Evolutionary conservation across 202 grass and related monocot species (phyloP).

Genomic region (Miscanthus sacchariflorus): DNA sequence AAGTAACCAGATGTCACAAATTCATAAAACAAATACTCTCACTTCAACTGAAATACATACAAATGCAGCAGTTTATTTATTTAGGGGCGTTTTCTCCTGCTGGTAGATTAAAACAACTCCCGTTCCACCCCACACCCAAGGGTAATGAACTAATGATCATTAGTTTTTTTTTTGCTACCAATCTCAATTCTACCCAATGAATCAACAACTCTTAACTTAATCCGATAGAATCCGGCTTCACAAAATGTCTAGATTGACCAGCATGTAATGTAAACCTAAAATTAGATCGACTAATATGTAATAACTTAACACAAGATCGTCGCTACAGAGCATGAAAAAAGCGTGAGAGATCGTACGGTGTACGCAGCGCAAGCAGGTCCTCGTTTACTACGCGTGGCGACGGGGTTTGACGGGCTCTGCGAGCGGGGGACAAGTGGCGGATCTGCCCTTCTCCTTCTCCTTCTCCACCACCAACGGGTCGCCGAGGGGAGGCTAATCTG

Average conservation of each 20-base stretch:
- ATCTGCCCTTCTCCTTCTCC: neutral
- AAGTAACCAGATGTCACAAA: neutral
- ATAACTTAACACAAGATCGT: neutral
- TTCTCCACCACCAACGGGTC: too few species aligned
- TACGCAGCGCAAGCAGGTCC: neutral
- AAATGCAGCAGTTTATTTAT: neutral
- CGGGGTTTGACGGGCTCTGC: neutral
- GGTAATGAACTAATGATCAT: neutral
- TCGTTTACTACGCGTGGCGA: neutral
- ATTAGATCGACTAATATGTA: neutral
- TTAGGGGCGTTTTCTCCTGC: neutral
- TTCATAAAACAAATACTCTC: neutral
- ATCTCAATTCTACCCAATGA: neutral
- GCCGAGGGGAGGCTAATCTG: too few species aligned
- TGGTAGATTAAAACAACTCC: neutral
- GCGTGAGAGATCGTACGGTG: neutral
- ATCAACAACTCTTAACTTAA: neutral
- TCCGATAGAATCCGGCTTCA: neutral
- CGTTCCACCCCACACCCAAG: neutral
- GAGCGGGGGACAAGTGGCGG: neutral
- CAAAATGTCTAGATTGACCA: neutral
- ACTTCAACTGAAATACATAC: neutral
- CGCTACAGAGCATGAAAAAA: neutral
- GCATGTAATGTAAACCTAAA: neutral
- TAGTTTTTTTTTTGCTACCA: neutral